Percentiles rank a stretch among this genome's conserved stretches.
Conservation (phyloP, 441 rosid genomes). For the Erodium moschatum region DNA sequence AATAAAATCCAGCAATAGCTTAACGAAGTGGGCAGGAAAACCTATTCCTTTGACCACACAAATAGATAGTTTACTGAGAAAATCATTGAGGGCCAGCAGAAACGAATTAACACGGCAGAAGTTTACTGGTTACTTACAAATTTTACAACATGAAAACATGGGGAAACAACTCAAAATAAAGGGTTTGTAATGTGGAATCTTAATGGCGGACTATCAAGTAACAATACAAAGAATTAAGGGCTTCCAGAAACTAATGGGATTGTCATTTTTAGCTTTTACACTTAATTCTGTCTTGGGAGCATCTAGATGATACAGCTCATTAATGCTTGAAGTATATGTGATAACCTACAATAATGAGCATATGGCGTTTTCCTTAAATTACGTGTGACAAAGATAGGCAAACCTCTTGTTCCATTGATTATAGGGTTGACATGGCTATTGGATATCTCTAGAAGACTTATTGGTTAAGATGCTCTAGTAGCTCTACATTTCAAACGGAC, state of each 20-base stretch:
- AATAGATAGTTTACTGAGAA: neutral
- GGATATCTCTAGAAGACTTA: too few species aligned
- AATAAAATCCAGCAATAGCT: neutral
- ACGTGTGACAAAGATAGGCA: neutral
- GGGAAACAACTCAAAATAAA: neutral
- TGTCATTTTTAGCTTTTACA: neutral
- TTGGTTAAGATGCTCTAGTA: neutral
- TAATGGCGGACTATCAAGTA: neutral
- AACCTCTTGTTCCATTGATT: neutral
- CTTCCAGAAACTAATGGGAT: neutral
- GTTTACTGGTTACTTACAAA: neutral
- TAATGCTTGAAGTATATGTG: neutral
- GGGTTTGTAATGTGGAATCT: neutral
- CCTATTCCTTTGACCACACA: neutral
- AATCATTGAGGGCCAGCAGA: neutral
- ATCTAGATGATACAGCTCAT: neutral
- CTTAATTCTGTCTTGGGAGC: neutral
- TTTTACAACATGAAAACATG: neutral
- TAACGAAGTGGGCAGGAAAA: slow-evolving; percentile 14
- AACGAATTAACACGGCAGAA: neutral
- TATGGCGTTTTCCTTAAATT: neutral
- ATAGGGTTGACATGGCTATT: too few species aligned
- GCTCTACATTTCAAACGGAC: neutral
- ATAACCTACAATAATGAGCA: neutral
- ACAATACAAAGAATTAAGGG: neutral